Conservation (phyloP, 2,329 filamentous ascomycete species). For the Rutstroemia sp. region DNA sequence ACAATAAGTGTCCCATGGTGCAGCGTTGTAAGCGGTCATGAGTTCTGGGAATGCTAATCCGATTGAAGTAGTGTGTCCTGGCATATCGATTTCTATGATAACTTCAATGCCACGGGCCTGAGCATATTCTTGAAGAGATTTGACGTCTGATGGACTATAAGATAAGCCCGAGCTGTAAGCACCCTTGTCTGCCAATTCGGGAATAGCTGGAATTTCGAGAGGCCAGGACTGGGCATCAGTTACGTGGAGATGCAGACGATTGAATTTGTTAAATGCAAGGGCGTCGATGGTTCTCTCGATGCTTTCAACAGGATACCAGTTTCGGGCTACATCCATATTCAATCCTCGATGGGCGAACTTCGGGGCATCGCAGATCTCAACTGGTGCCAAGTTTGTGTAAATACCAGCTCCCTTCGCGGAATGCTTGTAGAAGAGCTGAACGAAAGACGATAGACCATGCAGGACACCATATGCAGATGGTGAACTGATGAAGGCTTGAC, state of each 20-base stretch:
- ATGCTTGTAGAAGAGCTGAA: slow-evolving; percentile 72
- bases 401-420: slow-evolving; percentile 42
- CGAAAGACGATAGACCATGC: slow-evolving; percentile 67
- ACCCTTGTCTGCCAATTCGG: slow-evolving; percentile 64
- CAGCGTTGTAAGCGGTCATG: slow-evolving; percentile 54
- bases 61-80: slow-evolving; percentile 68
- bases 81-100: slow-evolving; percentile 73
- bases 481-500: slow-evolving; percentile 56
- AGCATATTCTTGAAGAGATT: slow-evolving; percentile 63
- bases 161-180: slow-evolving; percentile 61
- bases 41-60: slow-evolving; percentile 62
- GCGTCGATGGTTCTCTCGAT: slow-evolving; percentile 73
- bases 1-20: slow-evolving; percentile 53
- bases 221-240: slow-evolving; percentile 86
- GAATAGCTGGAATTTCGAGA: slow-evolving; percentile 68
- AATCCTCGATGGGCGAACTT: slow-evolving; percentile 71
- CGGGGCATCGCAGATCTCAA: slow-evolving; percentile 65
- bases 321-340: slow-evolving; percentile 70
- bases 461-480: slow-evolving; percentile 62
- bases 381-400: slow-evolving; percentile 66
- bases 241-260: slow-evolving; percentile 71
- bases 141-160: slow-evolving; percentile 60
- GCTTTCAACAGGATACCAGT: slow-evolving; percentile 45
- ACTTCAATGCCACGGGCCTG: slow-evolving; percentile 61
- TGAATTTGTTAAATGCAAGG: slow-evolving; percentile 73